Evolutionary conservation across 306 rosid species (phyloP), one percentile per base, ranked within the genome.

Genomic region (Casuarina cunninghamiana): DNA sequence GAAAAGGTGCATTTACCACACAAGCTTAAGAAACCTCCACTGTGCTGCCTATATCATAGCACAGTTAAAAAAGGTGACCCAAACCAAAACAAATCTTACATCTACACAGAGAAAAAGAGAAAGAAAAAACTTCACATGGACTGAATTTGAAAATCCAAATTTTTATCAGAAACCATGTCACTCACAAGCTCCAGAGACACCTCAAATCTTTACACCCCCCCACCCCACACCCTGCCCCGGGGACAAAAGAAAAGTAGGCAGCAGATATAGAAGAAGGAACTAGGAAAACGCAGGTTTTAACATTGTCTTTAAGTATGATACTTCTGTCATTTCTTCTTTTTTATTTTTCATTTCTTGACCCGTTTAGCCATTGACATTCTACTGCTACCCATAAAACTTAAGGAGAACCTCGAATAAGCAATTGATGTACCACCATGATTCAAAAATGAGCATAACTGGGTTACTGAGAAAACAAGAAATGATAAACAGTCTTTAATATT

Each of bases 1-100:
- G 16, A 15, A 77, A 83, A 71, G 77, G 75, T 53, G 69, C 66
- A 82, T 69, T 44, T 50, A 39, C 11, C 62, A 71, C 19, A 62
- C 50, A 67, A 15, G 8, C 7, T 58, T 48, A 10, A 48, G 13
- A 48, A 48, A 8, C 51, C 51, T 48, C 51, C 3, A 48, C 12
- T 48, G 51, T 48, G 51, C 51, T 48, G 13, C 51, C 51, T 10
- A 9, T 48, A 48, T 48, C 3, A 1, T 48, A 48, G 12, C 51
- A 48, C 51, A 48, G 11, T 8, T 48, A 2, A 10, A 48, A 48
- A 48, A 8, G 51, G 11, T 48, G 48, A 44, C 6, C 48, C 48
- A 44, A 5, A 44, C 48, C 51, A 10, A 48, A 48, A 48, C 51
- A 48, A 26, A 48, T 48, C 51, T 48, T 48, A 48, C 15, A 48